Conservation (phyloP, 2,329 filamentous ascomycete genomes). For the Curvularia eragrostidis region DNA sequence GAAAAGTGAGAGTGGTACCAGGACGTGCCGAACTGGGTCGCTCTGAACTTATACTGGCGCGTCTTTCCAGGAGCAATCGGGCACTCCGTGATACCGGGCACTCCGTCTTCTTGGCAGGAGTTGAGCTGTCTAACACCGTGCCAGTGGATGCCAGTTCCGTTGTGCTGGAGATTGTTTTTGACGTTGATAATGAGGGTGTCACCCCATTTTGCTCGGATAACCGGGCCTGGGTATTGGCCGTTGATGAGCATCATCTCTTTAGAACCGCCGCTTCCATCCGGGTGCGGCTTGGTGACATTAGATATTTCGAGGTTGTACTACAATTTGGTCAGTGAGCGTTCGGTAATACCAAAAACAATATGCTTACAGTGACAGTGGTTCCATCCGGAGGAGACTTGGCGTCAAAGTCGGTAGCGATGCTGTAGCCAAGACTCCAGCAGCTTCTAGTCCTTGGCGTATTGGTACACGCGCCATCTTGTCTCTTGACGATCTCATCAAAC, state of each 20-base stretch:
- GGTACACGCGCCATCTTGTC: slow-evolving; percentile 49
- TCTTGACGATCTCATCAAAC: slow-evolving; percentile 31
- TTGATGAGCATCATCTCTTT: slow-evolving; percentile 53
- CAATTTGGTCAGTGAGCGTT: slow-evolving; percentile 6
- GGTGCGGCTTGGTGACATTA: slow-evolving; percentile 49
- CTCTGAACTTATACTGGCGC: slow-evolving; percentile 65
- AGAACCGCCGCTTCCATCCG: slow-evolving; percentile 49
- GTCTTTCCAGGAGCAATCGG: slow-evolving; percentile 67
- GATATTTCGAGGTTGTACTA: slow-evolving; percentile 52
- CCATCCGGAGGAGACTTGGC: slow-evolving; percentile 52
- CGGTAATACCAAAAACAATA: neutral
- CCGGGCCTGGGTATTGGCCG: slow-evolving; percentile 69
- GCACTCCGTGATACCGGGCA: slow-evolving; percentile 63
- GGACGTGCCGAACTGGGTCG: slow-evolving; percentile 56
- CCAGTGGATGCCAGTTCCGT: slow-evolving; percentile 61
- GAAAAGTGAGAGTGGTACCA: slow-evolving; percentile 56
- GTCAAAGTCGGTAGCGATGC: slow-evolving; percentile 56
- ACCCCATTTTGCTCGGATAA: slow-evolving; percentile 46
- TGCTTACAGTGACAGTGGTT: slow-evolving; percentile 39
- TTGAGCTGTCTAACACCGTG: slow-evolving; percentile 55
- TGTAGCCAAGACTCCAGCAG: slow-evolving; percentile 55
- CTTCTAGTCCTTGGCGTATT: slow-evolving; percentile 50
- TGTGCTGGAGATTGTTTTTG: slow-evolving; percentile 49
- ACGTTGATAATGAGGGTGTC: slow-evolving; percentile 52
- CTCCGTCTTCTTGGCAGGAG: slow-evolving; percentile 62